Evolutionary conservation across 1,284 basidiomycete species (phyloP), one percentile per base, ranked within the genome.

Genomic region (Thelephora terrestris): DNA sequence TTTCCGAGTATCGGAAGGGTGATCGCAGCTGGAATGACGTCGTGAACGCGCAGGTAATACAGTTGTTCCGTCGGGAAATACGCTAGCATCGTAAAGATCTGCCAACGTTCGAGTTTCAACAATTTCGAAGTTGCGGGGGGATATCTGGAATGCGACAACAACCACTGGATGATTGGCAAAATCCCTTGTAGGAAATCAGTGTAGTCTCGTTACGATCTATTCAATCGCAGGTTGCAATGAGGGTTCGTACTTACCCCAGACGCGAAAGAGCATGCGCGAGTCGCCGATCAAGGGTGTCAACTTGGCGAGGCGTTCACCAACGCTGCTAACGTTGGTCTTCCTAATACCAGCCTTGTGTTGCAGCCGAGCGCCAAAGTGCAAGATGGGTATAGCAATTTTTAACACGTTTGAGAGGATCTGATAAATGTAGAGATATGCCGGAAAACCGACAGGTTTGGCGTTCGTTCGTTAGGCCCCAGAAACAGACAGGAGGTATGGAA

Each of bases 21-120:
- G 37, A 82, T 57, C 21, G 70, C 66, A 3, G 73, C 55, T 5
- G 82, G 79, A 46, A 89, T 73, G 46, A 91, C 66, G 17, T 73
- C 71, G 57, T 86, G 78, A 1, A 75, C 69, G 24, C 74, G 65
- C 49, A 91, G 71, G 60, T 86, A 91, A 58, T 75, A 83, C 29
- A 85, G 63, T 57, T 91, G 85, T 58, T 91, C 87, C 5, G 29
- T 71, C 1, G 86, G 87, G 58, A 85, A 91, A 67, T 85, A 91
- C 1, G 70, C 74, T 17, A 91, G 68, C 87, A 91, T 90, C 1
- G 83, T 78, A 81, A 85, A 87, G 17, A 81, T 86, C 61, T 91
- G 88, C 7, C 89, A 67, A 23, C 85, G 79, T 58, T 91, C 85
- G 44, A 91, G 85, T 7, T 76, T 85, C 47, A 80, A 76, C 20